Evolutionary conservation across 2,329 filamentous ascomycete species (phyloP).

Genomic region (Nemania sp.): DNA sequence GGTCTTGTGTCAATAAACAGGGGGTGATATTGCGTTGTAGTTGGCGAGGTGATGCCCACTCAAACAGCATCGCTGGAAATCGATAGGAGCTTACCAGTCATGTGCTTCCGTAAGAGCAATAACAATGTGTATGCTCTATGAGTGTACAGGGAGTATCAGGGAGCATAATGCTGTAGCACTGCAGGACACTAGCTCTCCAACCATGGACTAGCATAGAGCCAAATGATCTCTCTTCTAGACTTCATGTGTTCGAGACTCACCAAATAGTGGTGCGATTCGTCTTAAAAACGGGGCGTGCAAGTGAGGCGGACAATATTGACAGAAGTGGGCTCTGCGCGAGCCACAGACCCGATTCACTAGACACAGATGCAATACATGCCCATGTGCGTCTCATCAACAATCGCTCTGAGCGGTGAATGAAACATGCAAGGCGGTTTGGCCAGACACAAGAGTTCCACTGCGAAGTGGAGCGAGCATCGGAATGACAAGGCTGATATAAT

Average conservation of each 20-base stretch:
- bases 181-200: slow-evolving; percentile 17
- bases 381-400: slow-evolving; percentile 15
- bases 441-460: slow-evolving; percentile 19
- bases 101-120: slow-evolving; percentile 6
- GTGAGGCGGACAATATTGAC: slow-evolving; percentile 37
- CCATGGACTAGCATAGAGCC: slow-evolving; percentile 8
- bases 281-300: slow-evolving; percentile 36
- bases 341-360: slow-evolving; percentile 26
- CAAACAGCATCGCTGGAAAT: slow-evolving; percentile 2
- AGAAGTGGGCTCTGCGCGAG: slow-evolving; percentile 33
- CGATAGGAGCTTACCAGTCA: slow-evolving; percentile 4
- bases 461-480: slow-evolving; percentile 12
- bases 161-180: slow-evolving; percentile 16
- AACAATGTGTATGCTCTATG: slow-evolving; percentile 9
- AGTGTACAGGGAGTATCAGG: slow-evolving; percentile 20
- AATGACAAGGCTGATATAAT: slow-evolving; percentile 19
- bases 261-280: slow-evolving; percentile 21
- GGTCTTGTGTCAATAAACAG: background rate
- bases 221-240: slow-evolving; percentile 13
- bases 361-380: slow-evolving; percentile 30
- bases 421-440: slow-evolving; percentile 18
- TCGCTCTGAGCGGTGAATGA: slow-evolving; percentile 22
- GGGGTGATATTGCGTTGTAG: slow-evolving; percentile 4
- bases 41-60: background rate
- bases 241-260: slow-evolving; percentile 18